A percentile compares a stretch with the other conserved stretches of the same genome.
Evolutionary conservation across 345 rosid genomes (phyloP).

Genomic region (Adansonia digitata): DNA sequence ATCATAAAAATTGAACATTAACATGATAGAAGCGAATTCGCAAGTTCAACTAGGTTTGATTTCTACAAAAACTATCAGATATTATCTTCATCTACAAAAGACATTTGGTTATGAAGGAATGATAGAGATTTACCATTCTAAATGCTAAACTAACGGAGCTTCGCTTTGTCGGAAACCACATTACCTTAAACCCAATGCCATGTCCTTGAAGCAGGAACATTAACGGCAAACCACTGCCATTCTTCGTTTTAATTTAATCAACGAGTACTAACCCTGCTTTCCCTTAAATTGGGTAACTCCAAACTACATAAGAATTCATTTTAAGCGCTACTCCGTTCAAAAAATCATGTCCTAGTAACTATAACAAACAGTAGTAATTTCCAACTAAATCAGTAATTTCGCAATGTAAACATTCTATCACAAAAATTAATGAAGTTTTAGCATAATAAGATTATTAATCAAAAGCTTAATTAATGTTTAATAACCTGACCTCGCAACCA

Average conservation of each 20-base stretch:
- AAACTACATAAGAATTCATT: not conserved
- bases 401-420: not conserved
- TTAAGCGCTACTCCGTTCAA: not conserved
- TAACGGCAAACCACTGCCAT: not conserved
- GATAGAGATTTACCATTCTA: not conserved
- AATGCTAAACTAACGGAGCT: not conserved
- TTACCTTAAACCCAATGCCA: not conserved
- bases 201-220: not conserved
- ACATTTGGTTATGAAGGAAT: not conserved
- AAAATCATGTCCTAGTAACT: not conserved
- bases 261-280: not conserved
- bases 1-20: not conserved
- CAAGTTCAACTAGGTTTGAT: not conserved
- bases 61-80: not conserved
- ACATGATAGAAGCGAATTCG: not conserved
- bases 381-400: not conserved
- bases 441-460: not conserved
- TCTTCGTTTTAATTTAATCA: not conserved
- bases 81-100: not conserved
- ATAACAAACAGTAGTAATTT: not conserved
- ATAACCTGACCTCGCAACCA: conserved; percentile 51
- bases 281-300: not conserved
- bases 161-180: not conserved
- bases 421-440: not conserved
- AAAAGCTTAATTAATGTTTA: not conserved